Evolutionary conservation across 257 asterid species (phyloP).

Genomic region (Ehretia macrophylla): DNA sequence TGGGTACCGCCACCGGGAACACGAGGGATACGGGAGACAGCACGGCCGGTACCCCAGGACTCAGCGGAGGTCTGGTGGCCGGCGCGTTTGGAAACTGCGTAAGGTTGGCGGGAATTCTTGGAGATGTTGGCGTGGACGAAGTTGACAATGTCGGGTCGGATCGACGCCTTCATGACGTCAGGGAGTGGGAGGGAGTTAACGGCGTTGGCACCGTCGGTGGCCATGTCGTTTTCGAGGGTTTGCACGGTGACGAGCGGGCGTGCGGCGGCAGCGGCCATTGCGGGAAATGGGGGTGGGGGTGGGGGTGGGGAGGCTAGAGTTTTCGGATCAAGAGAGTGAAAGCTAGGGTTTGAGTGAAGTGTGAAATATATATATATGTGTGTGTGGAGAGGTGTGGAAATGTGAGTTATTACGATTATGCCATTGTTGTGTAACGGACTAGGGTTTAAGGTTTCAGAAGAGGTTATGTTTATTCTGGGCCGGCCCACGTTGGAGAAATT

Average conservation of each 20-base stretch:
- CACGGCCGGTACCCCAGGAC: constrained; percentile 97
- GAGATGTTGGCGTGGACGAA: constrained; percentile 61
- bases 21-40: constrained; percentile 91
- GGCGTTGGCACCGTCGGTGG: constrained; percentile 32
- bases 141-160: constrained; percentile 60
- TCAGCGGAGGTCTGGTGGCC: constrained; percentile 98
- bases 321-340: not conserved
- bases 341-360: not conserved
- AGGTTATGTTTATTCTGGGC: no score
- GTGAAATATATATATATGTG: no score
- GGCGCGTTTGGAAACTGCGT: constrained; percentile 69
- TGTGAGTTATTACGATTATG: not conserved
- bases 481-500: not conserved
- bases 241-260: constrained; percentile 49
- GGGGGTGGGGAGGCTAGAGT: not conserved
- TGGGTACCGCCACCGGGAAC: constrained; percentile 98
- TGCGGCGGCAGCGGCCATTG: constrained; percentile 51
- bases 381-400: not conserved
- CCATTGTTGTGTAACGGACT: not conserved
- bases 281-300: not conserved
- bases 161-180: constrained; percentile 58
- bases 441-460: not conserved
- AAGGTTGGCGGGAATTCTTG: constrained; percentile 62
- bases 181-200: constrained; percentile 33
- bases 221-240: constrained; percentile 40